Percentiles rank a stretch among this genome's conserved stretches.
Evolutionary conservation across 1,139 yeast genomes (phyloP).

Genomic region (Taiozyma sp.): DNA sequence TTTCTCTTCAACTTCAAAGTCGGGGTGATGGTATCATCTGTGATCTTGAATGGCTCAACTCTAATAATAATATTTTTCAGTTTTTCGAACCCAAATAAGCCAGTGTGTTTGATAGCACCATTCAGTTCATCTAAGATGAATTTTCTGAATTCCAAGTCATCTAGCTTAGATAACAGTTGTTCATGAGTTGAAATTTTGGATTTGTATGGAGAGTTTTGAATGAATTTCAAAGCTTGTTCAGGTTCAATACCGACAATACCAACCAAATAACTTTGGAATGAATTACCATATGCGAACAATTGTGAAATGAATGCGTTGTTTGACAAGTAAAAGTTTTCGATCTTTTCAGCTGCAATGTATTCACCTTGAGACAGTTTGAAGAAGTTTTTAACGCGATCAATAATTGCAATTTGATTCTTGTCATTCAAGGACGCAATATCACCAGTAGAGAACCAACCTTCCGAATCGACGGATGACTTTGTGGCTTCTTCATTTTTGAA

Average conservation of each 20-base stretch:
- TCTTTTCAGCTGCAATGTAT: conserved; percentile 52
- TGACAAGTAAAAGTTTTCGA: conserved; percentile 45
- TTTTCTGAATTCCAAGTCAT: conserved; percentile 26
- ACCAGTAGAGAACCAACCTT: conserved; percentile 60
- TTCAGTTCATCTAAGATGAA: conserved; percentile 31
- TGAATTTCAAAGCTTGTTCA: conserved; percentile 14
- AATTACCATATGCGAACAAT: conserved; percentile 43
- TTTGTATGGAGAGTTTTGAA: conserved; percentile 10
- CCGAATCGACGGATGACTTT: conserved; percentile 33
- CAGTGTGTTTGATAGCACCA: conserved; percentile 24
- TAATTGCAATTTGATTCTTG: conserved; percentile 38
- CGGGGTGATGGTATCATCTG: conserved; percentile 49
- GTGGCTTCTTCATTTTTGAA: conserved; percentile 40
- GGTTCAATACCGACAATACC: conserved; percentile 41
- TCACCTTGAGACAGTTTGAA: conserved; percentile 56
- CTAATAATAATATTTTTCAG: conserved; percentile 42
- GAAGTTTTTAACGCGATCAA: conserved; percentile 53
- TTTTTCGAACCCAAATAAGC: conserved; percentile 41
- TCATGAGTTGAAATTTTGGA: conserved; percentile 20
- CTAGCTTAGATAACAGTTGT: conserved; percentile 25
- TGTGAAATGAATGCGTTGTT: conserved; percentile 36
- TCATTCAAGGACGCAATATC: conserved; percentile 42
- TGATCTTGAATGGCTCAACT: conserved; percentile 49
- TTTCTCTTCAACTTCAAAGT: conserved; percentile 53
- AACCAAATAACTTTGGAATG: conserved; percentile 39